Base-by-base conservation (phyloP, 495 filamentous ascomycete genomes). In the Penicillium salamii region DNA sequence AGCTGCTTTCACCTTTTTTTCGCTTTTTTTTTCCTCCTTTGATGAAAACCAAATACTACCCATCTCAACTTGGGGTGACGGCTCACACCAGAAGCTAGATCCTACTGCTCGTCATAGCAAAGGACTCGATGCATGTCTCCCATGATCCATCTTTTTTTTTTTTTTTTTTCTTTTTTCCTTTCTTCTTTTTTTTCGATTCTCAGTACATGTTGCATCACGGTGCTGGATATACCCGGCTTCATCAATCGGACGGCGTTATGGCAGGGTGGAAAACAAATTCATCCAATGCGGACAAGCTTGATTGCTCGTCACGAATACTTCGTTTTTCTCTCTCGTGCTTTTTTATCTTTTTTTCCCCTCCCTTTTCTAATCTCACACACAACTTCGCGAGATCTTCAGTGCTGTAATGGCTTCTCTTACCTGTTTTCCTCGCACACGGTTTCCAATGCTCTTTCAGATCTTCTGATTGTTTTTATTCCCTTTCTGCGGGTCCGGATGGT, bases 221-320 rank as follows among this genome's bases (percentile, higher is more conserved):
- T 76, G 72, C 72, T 75, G 72, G 72, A 76, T 76, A 76, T 76
- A 76, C 72, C 72, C 71, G 72, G 71, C 68, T 75, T 73, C 64
- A 66, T 72, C 59, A 60, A 64, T 70, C 50, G 71, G 70, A 72
- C 53, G 71, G 72, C 71, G 70, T 74, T 76, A 46, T 49, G 49
- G 57, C 45, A 42, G 40, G 65, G 57, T 41, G 61, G 60, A 56
- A 63, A 57, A 52, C 43, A 51, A 54, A 52, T 54, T 61, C 55
- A 62, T 65, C 34, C 46, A 52, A 58, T 43, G 47, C 40, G 68
- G 55, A 66, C 61, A 65, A 49, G 59, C 53, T 64, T 45, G 34
- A 55, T 57, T 55, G 42, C 41, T 44, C 53, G 41, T 49, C 23
- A 37, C 48, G 41, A 52, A 44, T 42, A 58, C 29, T 59, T 40